Evolutionary conservation across 1,139 yeast species (phyloP).

Genomic region (Yamadazyma diddensiae): DNA sequence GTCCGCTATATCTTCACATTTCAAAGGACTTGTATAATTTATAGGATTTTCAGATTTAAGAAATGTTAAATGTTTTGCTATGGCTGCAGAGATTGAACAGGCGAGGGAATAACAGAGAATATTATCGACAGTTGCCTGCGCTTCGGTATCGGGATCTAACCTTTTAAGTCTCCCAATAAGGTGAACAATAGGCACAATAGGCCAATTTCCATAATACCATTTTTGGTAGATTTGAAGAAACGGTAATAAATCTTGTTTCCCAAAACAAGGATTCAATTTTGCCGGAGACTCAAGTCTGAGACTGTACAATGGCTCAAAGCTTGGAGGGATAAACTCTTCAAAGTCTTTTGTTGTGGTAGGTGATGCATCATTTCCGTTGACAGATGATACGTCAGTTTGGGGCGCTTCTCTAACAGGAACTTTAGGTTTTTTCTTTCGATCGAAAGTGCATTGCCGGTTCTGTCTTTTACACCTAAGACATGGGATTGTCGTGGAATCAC

Average conservation of each 20-base stretch:
- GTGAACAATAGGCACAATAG: slow-evolving; percentile 29
- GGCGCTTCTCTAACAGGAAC: too few species aligned
- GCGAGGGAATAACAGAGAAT: slow-evolving; percentile 25
- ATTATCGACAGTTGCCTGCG: slow-evolving; percentile 13
- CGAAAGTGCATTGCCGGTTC: slow-evolving; percentile 28
- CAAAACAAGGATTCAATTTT: too few species aligned
- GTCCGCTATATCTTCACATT: slow-evolving; percentile 18
- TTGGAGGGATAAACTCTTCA: slow-evolving; percentile 32
- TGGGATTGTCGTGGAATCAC: slow-evolving; percentile 26
- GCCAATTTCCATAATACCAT: slow-evolving; percentile 42
- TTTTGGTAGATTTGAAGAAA: slow-evolving; percentile 31
- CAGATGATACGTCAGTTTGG: too few species aligned
- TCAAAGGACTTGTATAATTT: slow-evolving; percentile 17
- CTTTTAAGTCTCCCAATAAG: slow-evolving; percentile 13
- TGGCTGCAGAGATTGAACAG: slow-evolving; percentile 34
- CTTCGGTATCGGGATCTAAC: slow-evolving; percentile 9
- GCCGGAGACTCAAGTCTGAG: slow-evolving; percentile 15
- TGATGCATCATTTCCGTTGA: too few species aligned
- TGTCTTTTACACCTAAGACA: slow-evolving; percentile 30
- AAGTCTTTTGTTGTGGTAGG: slow-evolving; percentile 22
- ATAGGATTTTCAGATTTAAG: slow-evolving; percentile 19
- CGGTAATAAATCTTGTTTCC: slow-evolving; percentile 14
- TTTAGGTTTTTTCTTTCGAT: slow-evolving; percentile 12
- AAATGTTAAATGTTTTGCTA: slow-evolving; percentile 27
- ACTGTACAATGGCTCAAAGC: slow-evolving; percentile 23